Base-by-base conservation (phyloP, 2,329 filamentous ascomycete genomes). In the Aspergillus sp. region DNA sequence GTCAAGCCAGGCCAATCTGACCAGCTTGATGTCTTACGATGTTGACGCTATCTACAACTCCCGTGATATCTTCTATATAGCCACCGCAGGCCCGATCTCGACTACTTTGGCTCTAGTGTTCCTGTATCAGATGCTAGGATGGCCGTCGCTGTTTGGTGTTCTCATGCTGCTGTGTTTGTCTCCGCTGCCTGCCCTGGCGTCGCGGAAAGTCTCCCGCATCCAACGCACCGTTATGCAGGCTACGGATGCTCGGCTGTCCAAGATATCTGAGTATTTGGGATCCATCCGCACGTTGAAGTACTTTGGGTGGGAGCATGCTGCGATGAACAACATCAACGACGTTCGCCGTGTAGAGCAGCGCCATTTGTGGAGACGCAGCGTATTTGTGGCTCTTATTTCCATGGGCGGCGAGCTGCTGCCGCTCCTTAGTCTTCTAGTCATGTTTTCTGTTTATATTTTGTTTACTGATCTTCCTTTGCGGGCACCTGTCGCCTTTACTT, bases 231-330 rank as follows among this genome's bases (percentile, higher is more conserved):
- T 84, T 51, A 82, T 83, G 62, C 79, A 80, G 57, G 81, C 83
- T 21, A 84, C 86, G 51, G 84, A 87, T 67, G 77, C 78, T 15
- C 81, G 85, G 25, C 83, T 87, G 57, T 85, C 84, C 1, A 78
- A 84, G 19, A 81, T 86, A 17, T 82, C 83, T 1, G 84, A 87
- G 66, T 86, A 86, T 64, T 76, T 87, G 25, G 74, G 79, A 25
- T 85, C 84, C 7, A 86, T 87, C 58, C 80, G 82, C 10, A 83
- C 82, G 15, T 81, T 87, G 71, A 87, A 87, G 66, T 86, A 86
- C 64, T 86, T 87, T 69, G 82, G 82, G 2, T 87, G 84, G 85
- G 84, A 87, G 66, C 77, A 80, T 17, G 78, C 82, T 32, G 80
- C 84, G 62, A 78, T 80, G 10, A 74, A 80, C n/a, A 81, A 78